phyloP scores from a whole-genome alignment of 768 basidiomycete genomes.

The Chalciporus piperatus region DNA sequence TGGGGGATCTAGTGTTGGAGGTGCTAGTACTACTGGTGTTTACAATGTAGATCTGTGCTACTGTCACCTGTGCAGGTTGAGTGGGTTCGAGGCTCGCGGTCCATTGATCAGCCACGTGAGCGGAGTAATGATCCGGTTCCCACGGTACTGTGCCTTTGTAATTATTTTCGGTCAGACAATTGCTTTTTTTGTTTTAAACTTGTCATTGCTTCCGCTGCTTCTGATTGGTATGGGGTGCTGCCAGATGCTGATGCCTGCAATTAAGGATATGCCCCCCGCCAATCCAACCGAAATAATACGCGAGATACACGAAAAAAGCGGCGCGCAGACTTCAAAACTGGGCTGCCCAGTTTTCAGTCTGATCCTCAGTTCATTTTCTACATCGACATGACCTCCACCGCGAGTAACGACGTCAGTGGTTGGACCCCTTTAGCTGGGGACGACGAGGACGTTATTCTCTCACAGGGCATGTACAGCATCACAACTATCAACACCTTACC shows the following conservation, averaged over 20 bases:
- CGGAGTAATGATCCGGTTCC: background rate
- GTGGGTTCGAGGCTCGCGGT: too few relatives aligned
- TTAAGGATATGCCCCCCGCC: background rate
- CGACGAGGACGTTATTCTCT: conserved; percentile 28
- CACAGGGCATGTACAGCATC: conserved; percentile 14
- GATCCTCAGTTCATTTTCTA: background rate
- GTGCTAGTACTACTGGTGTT: too few relatives aligned
- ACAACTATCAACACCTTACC: conserved; percentile 3
- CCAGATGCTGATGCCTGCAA: background rate
- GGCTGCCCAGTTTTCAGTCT: background rate
- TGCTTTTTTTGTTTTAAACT: background rate
- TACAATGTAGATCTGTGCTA: too few relatives aligned
- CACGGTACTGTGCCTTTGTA: background rate
- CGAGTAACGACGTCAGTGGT: conserved; percentile 11
- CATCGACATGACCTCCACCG: background rate
- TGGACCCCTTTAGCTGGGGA: conserved; percentile 29
- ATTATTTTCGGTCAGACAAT: background rate
- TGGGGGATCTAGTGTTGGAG: background rate
- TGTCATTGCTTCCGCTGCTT: background rate
- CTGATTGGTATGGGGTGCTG: background rate
- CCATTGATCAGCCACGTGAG: background rate
- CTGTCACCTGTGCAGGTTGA: too few relatives aligned
- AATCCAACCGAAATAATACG: background rate
- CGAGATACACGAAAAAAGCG: background rate
- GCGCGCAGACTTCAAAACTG: background rate